A percentile compares a stretch with the other conserved stretches of the same genome.
Evolutionary conservation across 371 early-diverging fungal species (phyloP).

Genomic region (Apophysomyces variabilis): DNA sequence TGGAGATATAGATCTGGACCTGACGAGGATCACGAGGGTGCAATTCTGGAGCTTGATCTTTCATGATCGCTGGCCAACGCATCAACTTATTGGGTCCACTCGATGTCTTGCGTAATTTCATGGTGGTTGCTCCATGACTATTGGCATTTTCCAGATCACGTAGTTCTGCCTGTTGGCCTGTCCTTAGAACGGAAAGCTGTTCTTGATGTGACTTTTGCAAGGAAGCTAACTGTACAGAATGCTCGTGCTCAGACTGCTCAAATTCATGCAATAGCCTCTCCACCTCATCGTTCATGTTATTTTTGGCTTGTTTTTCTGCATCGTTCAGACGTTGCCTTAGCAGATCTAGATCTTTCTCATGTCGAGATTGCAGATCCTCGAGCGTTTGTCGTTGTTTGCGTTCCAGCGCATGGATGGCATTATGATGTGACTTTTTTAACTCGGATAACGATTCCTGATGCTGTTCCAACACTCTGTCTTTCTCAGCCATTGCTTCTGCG

Average conservation of each 20-base stretch:
- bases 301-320: constrained; percentile 41
- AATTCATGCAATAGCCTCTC: constrained; percentile 50
- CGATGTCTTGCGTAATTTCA: constrained; percentile 27
- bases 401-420: constrained; percentile 37
- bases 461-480: constrained; percentile 37
- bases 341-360: constrained; percentile 27
- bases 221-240: constrained; percentile 40
- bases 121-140: constrained; percentile 13
- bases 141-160: constrained; percentile 33
- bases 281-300: constrained; percentile 48
- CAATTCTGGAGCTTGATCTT: constrained; percentile 21
- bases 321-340: constrained; percentile 38
- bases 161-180: constrained; percentile 35
- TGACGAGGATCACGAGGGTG: constrained; percentile 28
- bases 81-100: constrained; percentile 21
- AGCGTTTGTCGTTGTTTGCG: constrained; percentile 36
- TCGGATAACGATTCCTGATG: constrained; percentile 43
- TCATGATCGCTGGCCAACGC: constrained; percentile 24
- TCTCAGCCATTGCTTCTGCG: constrained; percentile 49
- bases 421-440: constrained; percentile 34
- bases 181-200: constrained; percentile 39
- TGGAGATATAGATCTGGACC: constrained; percentile 41
- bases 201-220: constrained; percentile 43
- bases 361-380: constrained; percentile 29
- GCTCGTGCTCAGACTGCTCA: constrained; percentile 54